Evolutionary conservation across 2,329 filamentous ascomycete genomes (phyloP).

Genomic region (Xylaria sp.): DNA sequence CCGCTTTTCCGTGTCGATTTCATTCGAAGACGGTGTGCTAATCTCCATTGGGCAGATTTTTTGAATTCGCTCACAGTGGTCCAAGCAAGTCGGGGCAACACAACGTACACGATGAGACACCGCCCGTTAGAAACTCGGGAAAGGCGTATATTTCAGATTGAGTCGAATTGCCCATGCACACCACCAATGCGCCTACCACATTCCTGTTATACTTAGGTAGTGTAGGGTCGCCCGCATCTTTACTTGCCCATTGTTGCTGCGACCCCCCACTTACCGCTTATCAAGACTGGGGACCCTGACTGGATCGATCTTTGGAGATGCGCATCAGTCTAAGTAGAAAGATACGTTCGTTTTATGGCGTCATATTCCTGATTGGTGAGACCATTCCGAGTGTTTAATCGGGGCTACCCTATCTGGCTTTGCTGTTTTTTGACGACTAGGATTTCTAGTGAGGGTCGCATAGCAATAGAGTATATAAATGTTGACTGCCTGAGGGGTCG

Average conservation of each 20-base stretch:
- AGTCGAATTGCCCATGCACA: neutral
- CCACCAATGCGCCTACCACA: neutral
- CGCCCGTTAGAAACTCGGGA: neutral
- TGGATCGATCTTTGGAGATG: slow-evolving; percentile 20
- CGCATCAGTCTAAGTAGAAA: slow-evolving; percentile 2
- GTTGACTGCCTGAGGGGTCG: too few species aligned
- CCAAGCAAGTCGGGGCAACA: neutral
- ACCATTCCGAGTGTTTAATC: neutral
- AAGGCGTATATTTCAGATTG: neutral
- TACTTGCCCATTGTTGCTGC: slow-evolving; percentile 12
- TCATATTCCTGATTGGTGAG: slow-evolving; percentile 24
- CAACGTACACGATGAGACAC: neutral
- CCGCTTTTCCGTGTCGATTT: slow-evolving; percentile 29
- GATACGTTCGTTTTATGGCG: slow-evolving; percentile 22
- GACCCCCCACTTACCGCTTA: slow-evolving; percentile 35
- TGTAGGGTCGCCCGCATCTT: slow-evolving; percentile 4
- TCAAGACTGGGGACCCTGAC: slow-evolving; percentile 29
- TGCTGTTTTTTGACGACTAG: neutral
- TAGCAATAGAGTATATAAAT: too few species aligned
- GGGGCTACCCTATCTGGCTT: slow-evolving; percentile 3
- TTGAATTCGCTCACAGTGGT: neutral
- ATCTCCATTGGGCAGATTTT: slow-evolving; percentile 17
- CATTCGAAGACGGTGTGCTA: slow-evolving; percentile 17
- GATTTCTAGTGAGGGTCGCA: neutral
- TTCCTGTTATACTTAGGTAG: slow-evolving; percentile 8